A percentile compares a stretch with the other conserved stretches of the same genome.
These are phyloP conservation scores for Nelumbo lutea DNA, from an alignment of 164 flowering plant species.

Conservation along the genomic window DNA sequence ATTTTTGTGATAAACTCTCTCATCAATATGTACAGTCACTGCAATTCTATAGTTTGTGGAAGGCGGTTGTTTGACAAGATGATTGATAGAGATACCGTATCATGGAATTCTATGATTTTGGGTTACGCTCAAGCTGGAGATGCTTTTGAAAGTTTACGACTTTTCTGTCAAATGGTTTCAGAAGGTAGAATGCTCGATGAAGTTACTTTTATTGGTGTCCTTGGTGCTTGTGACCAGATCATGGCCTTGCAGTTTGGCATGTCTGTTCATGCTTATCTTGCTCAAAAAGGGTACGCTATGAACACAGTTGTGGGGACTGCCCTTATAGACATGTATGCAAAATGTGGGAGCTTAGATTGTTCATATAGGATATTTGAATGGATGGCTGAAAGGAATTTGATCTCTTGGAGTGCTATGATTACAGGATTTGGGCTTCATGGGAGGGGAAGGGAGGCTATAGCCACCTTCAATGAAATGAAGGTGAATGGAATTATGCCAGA, in stretches of 20 bases:
- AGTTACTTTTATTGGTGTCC: conserved; percentile 20
- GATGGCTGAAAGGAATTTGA: conserved; percentile 31
- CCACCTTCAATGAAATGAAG: conserved; percentile 27
- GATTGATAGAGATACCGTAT: conserved; percentile 15
- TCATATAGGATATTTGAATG: conserved; percentile 34
- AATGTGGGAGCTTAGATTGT: conserved; percentile 40
- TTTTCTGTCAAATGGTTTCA: conserved; percentile 27
- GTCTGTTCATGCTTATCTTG: conserved; percentile 20
- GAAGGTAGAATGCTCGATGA: conserved; percentile 26
- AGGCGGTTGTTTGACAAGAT: conserved; percentile 21
- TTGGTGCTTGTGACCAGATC: conserved; percentile 25
- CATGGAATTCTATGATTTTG: conserved; percentile 25
- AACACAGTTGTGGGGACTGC: conserved; percentile 32
- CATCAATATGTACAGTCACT: conserved; percentile 36
- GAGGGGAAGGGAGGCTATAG: conserved; percentile 35
- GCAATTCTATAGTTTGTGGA: conserved; percentile 19
- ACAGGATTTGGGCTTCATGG: conserved; percentile 40
- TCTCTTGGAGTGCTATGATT: conserved; percentile 50
- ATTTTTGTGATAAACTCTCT: conserved; percentile 30
- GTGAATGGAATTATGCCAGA: conserved; percentile 31
- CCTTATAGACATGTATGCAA: conserved; percentile 51
- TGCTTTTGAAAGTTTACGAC: conserved; percentile 16
- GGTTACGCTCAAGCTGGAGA: conserved; percentile 20
- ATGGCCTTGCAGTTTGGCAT: conserved; percentile 24
- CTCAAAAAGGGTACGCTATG: conserved; percentile 12